Base-by-base conservation (phyloP, 2,329 filamentous ascomycete species). In the Diaporthe capsici region DNA sequence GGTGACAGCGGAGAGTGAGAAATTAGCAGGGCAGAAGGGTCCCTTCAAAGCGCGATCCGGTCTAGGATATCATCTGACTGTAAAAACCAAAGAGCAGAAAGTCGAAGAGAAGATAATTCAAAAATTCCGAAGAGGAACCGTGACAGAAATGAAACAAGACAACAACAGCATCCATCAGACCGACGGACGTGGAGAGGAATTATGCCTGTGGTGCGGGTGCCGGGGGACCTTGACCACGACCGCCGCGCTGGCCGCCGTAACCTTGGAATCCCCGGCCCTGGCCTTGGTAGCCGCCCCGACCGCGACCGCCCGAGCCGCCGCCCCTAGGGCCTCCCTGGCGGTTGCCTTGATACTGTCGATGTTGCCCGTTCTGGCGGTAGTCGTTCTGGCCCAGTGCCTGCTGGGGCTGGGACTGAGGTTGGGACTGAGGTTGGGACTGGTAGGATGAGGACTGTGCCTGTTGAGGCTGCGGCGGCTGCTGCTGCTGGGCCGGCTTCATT, bases 341-440 rank as follows among this genome's bases (percentile, higher is more conserved):
- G 51, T 77, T 83, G 53, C 84, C 82, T 78, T 85, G 84, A 77
- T 84, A 86, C 83, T 83, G 65, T 83, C 85, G 72, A 84, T 84
- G 58, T 84, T 84, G 60, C 80, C 82, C 82, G 75, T 85, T 86
- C 72, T 86, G 83, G 61, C 82, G 84, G 55, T 78, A 87, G 77
- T 86, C 85, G 60, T 82, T 82, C 78, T 85, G 79, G 8, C 74
- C 76, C 8, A 75, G 63, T 39, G 74, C 73, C 25, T 74, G 51
- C 47, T 68, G 65, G 31, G 49, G 65, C 65, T 55, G 65, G 37
- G 76, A 12, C 37, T 75, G 71, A 20, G 71, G 61, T 39, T 79
- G 80, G 13, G 67, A 34, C 10, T 57, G 71, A 8, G 75, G 63
- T 73, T 47, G 70, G 51, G 37, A 20, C 44, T 37, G 67, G 60